These are phyloP conservation scores for Plasmodium inui DNA, from an alignment of 169 alveolate genomes.

Conservation along the genomic window DNA sequence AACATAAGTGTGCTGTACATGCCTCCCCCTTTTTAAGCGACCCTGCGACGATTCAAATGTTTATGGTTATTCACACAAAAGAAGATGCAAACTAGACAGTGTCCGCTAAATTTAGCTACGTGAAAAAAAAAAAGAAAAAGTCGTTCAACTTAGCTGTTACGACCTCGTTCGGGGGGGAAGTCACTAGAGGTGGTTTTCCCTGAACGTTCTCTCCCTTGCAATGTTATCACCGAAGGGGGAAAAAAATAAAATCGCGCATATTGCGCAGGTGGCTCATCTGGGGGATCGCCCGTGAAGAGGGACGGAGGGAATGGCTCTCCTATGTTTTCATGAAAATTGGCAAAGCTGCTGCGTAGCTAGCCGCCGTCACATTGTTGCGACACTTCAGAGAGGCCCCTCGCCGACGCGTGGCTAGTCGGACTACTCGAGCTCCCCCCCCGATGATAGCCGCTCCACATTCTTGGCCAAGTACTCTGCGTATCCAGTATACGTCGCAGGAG, in stretches of 20 bases:
- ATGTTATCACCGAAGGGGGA: no score
- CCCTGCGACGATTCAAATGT: neutral
- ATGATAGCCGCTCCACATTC: conserved; percentile 48
- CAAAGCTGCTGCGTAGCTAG: neutral
- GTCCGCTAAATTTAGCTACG: neutral
- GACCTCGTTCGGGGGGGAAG: neutral
- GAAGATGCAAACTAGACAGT: neutral
- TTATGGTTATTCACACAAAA: neutral
- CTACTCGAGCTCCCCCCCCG: neutral
- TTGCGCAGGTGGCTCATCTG: no score
- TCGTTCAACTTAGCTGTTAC: neutral
- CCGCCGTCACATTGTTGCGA: neutral
- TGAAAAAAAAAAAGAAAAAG: no score
- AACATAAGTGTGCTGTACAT: neutral
- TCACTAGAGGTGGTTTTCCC: no score
- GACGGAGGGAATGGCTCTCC: neutral
- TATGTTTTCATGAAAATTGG: neutral
- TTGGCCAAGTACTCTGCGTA: conserved; percentile 49
- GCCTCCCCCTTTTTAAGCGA: neutral
- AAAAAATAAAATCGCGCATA: no score
- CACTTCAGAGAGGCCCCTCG: neutral
- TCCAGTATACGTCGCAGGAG: conserved; percentile 59
- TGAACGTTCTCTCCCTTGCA: no score
- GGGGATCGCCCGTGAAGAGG: no score
- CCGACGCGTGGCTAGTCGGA: neutral